A percentile compares a stretch with the other conserved stretches of the same genome.
phyloP scores from a whole-genome alignment of 1,139 yeast species.

The Sugiyamaella neomexicana region DNA sequence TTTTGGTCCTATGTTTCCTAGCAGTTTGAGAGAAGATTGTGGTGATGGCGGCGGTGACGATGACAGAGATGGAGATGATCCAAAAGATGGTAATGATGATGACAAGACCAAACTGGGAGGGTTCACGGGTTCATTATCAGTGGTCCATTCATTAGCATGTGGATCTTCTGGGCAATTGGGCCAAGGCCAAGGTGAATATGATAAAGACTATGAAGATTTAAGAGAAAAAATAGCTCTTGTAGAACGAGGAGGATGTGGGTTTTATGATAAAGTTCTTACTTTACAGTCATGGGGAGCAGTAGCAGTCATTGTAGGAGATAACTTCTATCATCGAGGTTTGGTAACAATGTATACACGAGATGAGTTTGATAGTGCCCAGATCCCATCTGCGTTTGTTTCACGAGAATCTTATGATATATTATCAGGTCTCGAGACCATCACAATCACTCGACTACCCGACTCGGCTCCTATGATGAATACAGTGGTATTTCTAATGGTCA shows the following conservation, averaged over 20 bases:
- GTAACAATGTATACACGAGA: constrained; percentile 42
- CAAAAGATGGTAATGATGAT: neutral
- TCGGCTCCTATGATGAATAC: constrained; percentile 40
- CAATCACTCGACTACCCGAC: constrained; percentile 30
- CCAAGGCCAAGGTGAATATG: constrained; percentile 12
- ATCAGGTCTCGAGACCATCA: constrained; percentile 32
- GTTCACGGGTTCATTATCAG: constrained; percentile 30
- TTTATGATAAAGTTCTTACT: constrained; percentile 41
- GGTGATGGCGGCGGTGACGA: neutral
- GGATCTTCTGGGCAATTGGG: constrained; percentile 17
- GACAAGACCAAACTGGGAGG: constrained; percentile 23
- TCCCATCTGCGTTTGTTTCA: constrained; percentile 45
- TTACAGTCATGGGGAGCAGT: constrained; percentile 44
- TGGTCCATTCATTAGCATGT: constrained; percentile 31
- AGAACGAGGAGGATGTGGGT: constrained; percentile 44
- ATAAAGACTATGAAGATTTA: constrained; percentile 26
- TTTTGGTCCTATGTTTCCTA: constrained; percentile 38
- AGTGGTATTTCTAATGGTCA: constrained; percentile 42
- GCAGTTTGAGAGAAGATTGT: constrained; percentile 9
- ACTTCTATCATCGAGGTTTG: constrained; percentile 38
- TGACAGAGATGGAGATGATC: neutral
- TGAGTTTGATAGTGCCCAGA: constrained; percentile 35
- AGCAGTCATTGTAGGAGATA: constrained; percentile 47
- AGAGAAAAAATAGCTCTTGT: constrained; percentile 41
- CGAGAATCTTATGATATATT: constrained; percentile 38